phyloP scores from a whole-genome alignment of 2,329 filamentous ascomycete species.

The Pseudogymnoascus destructans region DNA sequence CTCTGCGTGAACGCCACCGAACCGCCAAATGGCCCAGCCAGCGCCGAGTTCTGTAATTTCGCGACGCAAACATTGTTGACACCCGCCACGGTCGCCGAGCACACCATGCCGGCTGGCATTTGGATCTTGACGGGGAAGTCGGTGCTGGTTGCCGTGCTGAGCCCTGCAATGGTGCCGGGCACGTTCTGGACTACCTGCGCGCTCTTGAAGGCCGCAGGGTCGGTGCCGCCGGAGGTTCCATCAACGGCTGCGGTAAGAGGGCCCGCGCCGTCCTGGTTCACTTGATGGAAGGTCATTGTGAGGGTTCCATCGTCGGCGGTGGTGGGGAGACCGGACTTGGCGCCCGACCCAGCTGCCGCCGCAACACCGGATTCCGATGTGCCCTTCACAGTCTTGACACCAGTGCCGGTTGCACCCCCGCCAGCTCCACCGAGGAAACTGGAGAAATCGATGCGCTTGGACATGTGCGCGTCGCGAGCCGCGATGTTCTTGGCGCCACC shows the following conservation, averaged over 20 bases:
- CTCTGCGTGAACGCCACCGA: conserved; percentile 53
- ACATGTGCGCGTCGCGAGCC: conserved; percentile 63
- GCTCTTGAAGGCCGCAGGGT: conserved; percentile 44
- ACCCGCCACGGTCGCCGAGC: conserved; percentile 44
- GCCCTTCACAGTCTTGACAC: conserved; percentile 35
- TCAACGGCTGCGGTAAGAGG: conserved; percentile 49
- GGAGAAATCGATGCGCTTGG: conserved; percentile 33
- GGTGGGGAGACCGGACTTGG: conserved; percentile 44
- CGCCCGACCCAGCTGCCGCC: conserved; percentile 39
- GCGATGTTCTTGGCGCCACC: conserved; percentile 34
- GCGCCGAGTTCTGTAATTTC: conserved; percentile 47
- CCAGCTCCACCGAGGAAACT: conserved; percentile 27
- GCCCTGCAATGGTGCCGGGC: conserved; percentile 43
- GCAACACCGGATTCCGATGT: conserved; percentile 38
- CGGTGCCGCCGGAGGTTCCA: conserved; percentile 48
- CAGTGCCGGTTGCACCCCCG: conserved; percentile 35
- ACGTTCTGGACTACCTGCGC: conserved; percentile 48
- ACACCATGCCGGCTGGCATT: conserved; percentile 57
- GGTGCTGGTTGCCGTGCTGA: conserved; percentile 45
- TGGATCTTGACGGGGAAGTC: conserved; percentile 53
- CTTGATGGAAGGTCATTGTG: conserved; percentile 53
- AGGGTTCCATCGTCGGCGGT: conserved; percentile 46
- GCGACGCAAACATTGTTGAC: conserved; percentile 51
- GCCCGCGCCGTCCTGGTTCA: conserved; percentile 59
- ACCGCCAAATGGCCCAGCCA: conserved; percentile 54